Evolutionary conservation across 1,284 basidiomycete species (phyloP).

Genomic region (Sanghuangporus sanghuang): DNA sequence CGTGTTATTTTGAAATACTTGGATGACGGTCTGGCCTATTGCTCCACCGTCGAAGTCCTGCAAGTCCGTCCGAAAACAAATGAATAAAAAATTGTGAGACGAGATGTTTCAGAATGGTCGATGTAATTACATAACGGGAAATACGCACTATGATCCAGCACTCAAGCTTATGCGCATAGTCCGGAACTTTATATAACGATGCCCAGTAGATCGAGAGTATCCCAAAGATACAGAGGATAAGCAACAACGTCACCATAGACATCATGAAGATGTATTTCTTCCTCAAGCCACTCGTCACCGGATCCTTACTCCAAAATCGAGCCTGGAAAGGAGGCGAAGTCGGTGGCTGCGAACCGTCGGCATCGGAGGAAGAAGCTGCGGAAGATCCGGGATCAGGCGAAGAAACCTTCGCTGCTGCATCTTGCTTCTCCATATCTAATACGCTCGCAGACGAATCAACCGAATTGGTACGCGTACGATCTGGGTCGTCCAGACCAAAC

Average conservation of each 20-base stretch:
- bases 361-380: neutral
- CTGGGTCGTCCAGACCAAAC: neutral
- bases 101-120: neutral
- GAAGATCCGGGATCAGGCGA: neutral
- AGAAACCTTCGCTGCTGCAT: neutral
- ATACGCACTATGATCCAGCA: slow-evolving; percentile 16
- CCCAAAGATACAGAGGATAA: slow-evolving; percentile 29
- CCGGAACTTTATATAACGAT: slow-evolving; percentile 38
- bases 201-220: slow-evolving; percentile 48
- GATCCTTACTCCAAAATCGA: slow-evolving; percentile 11
- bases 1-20: slow-evolving; percentile 20
- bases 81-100: neutral
- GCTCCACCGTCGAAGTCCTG: slow-evolving; percentile 31
- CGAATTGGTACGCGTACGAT: slow-evolving; percentile 1
- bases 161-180: slow-evolving; percentile 1
- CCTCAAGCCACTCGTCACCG: neutral
- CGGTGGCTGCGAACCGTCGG: neutral
- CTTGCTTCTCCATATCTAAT: neutral
- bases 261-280: slow-evolving; percentile 7
- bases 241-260: neutral
- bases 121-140: neutral
- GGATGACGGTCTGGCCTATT: slow-evolving; percentile 30
- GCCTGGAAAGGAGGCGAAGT: slow-evolving; percentile 5
- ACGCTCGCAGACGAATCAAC: neutral
- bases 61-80: neutral